phyloP scores from a whole-genome alignment of 208 protist species.

The Leishmania guyanensis region DNA sequence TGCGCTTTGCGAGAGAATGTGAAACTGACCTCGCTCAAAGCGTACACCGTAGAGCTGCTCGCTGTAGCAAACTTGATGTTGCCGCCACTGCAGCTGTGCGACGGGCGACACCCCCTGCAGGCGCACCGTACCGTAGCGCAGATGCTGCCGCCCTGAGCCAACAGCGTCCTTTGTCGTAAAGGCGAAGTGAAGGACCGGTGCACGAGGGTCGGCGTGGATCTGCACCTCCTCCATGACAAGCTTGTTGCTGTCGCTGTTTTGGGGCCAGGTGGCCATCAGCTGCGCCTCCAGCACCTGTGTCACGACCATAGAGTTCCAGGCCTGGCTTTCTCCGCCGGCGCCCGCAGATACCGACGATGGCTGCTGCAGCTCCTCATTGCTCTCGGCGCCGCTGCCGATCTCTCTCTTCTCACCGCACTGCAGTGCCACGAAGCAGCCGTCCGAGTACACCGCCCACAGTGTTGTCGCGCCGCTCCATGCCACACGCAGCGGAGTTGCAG shows the following conservation, averaged over 20 bases:
- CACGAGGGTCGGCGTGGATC: conserved; percentile 31
- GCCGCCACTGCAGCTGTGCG: conserved; percentile 19
- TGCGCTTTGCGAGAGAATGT: conserved; percentile 58
- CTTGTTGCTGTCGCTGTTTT: not conserved
- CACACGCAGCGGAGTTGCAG: conserved; percentile 31
- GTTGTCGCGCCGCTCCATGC: conserved; percentile 34
- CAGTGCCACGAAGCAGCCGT: conserved; percentile 40
- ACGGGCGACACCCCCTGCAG: not conserved
- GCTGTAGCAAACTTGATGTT: conserved; percentile 22
- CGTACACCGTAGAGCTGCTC: conserved; percentile 51
- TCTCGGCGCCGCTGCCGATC: not conserved
- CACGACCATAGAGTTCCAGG: not conserved
- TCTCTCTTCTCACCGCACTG: conserved; percentile 9
- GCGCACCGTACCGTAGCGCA: conserved; percentile 40
- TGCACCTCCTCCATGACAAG: conserved; percentile 5
- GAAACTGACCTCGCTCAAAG: conserved; percentile 43
- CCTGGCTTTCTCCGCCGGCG: not conserved
- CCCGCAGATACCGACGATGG: not conserved
- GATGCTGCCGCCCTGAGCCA: not conserved
- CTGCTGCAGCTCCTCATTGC: conserved; percentile 13
- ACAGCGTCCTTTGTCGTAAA: conserved; percentile 12
- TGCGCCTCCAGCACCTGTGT: conserved; percentile 10
- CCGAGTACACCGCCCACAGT: conserved; percentile 67
- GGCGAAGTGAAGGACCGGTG: conserved; percentile 34
- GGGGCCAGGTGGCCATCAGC: not conserved